Percentiles rank a stretch among this genome's conserved stretches.
Conservation (phyloP, 2,329 filamentous ascomycete species). For the Sporothrix sp. region DNA sequence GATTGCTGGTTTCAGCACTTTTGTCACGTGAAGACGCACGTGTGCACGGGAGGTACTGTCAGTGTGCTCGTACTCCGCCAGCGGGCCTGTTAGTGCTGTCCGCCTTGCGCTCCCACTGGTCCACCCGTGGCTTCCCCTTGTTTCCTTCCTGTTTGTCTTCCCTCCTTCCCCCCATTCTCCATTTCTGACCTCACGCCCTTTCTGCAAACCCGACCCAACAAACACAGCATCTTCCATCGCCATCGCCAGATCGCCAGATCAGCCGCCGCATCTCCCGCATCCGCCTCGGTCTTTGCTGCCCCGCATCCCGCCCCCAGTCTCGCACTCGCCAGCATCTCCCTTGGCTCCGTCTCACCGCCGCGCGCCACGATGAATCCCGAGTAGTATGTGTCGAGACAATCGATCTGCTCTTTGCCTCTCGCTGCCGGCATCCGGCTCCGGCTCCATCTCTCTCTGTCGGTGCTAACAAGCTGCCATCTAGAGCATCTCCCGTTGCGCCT, state of each 20-base stretch:
- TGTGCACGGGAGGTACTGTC: conserved; percentile 8
- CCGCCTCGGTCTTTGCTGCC: background rate
- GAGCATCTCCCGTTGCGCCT: background rate
- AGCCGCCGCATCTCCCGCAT: background rate
- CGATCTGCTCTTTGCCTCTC: conserved; percentile 11
- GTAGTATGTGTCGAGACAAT: conserved; percentile 49
- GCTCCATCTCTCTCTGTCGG: background rate
- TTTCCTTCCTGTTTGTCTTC: background rate
- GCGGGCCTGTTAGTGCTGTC: background rate
- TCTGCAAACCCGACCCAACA: background rate
- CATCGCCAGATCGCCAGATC: conserved; percentile 1
- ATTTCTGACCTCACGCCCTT: conserved; percentile 6
- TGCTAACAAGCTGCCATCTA: conserved; percentile 8
- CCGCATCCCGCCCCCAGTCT: no score
- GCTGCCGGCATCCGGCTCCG: background rate
- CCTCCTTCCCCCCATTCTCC: conserved; percentile 3
- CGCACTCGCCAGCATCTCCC: no score
- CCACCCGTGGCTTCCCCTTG: background rate
- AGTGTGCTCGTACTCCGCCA: no score
- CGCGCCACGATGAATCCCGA: conserved; percentile 74
- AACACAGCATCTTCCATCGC: background rate
- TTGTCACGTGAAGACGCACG: conserved; percentile 14
- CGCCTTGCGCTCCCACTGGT: background rate
- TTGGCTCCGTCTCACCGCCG: conserved; percentile 16
- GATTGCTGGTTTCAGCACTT: conserved; percentile 1